Conservation (phyloP, 106 monocot species). For the Allium sativum region DNA sequence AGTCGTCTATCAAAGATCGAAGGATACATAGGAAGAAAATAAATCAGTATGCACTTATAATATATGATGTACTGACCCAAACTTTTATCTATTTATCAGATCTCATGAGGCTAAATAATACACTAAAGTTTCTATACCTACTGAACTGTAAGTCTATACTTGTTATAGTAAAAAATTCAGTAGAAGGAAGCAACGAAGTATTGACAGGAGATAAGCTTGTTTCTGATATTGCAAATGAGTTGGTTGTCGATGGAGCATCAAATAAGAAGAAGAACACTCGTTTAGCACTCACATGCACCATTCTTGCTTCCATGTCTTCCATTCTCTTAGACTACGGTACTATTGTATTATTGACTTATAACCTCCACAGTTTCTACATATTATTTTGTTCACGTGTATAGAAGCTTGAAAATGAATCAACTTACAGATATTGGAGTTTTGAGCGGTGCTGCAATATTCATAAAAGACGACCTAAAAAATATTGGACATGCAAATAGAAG, state of each 20-base stretch:
- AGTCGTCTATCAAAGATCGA: too few species aligned
- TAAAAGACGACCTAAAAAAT: constrained; percentile 53
- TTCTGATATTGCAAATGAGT: background rate
- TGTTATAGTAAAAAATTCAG: too few species aligned
- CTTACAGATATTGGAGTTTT: constrained; percentile 63
- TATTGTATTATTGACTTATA: background rate
- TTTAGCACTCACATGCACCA: constrained; percentile 26
- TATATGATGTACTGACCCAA: too few species aligned
- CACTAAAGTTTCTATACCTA: too few species aligned
- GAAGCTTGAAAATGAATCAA: background rate
- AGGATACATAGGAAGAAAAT: too few species aligned
- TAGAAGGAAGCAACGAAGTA: background rate
- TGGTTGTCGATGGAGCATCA: background rate
- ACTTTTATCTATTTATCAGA: too few species aligned
- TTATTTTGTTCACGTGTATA: background rate
- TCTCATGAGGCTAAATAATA: too few species aligned
- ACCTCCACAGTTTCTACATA: background rate
- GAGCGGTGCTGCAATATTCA: constrained; percentile 66
- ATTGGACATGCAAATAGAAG: constrained; percentile 38
- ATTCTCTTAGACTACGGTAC: constrained; percentile 37
- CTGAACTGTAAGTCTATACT: too few species aligned
- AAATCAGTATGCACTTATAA: too few species aligned
- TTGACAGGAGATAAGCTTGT: background rate
- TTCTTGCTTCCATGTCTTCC: constrained; percentile 42
- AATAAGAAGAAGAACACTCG: constrained; percentile 1